These are phyloP conservation scores for Misopates orontium DNA, from an alignment of 257 asterid species.

Conservation along the genomic window DNA sequence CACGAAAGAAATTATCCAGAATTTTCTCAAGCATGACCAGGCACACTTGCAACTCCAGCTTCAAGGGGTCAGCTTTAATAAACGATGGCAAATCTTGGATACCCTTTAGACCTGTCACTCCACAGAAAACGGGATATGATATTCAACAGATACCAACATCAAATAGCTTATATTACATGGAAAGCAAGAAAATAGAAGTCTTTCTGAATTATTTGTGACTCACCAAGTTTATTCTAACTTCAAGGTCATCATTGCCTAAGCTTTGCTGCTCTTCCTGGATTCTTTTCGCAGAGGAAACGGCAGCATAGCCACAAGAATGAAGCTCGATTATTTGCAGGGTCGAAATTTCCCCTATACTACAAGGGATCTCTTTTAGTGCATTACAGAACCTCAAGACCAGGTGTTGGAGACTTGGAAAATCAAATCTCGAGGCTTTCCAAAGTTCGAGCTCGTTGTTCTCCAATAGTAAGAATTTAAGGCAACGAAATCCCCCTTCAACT, in stretches of 20 bases:
- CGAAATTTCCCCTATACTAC: slow-evolving; percentile 32
- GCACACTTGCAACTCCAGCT: too few relatives aligned
- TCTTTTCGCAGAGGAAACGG: slow-evolving; percentile 29
- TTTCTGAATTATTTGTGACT: too few relatives aligned
- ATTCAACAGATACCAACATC: too few relatives aligned
- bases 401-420: slow-evolving; percentile 32
- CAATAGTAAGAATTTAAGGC: slow-evolving; percentile 24
- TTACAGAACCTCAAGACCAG: slow-evolving; percentile 24
- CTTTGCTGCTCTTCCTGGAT: slow-evolving; percentile 37
- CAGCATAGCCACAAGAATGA: slow-evolving; percentile 30
- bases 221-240: too few relatives aligned
- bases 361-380: slow-evolving; percentile 30
- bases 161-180: too few relatives aligned
- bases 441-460: slow-evolving; percentile 19
- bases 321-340: slow-evolving; percentile 34
- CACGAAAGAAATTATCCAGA: too few relatives aligned
- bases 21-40: too few relatives aligned
- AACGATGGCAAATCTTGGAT: too few relatives aligned
- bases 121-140: too few relatives aligned
- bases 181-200: too few relatives aligned
- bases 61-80: too few relatives aligned
- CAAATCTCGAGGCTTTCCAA: slow-evolving; percentile 13
- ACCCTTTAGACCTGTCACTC: too few relatives aligned
- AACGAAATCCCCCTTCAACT: slow-evolving; percentile 14
- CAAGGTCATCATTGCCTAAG: slow-evolving; percentile 36